Evolutionary conservation across 495 filamentous ascomycete genomes (phyloP).

Genomic region (Tuber melanosporum): DNA sequence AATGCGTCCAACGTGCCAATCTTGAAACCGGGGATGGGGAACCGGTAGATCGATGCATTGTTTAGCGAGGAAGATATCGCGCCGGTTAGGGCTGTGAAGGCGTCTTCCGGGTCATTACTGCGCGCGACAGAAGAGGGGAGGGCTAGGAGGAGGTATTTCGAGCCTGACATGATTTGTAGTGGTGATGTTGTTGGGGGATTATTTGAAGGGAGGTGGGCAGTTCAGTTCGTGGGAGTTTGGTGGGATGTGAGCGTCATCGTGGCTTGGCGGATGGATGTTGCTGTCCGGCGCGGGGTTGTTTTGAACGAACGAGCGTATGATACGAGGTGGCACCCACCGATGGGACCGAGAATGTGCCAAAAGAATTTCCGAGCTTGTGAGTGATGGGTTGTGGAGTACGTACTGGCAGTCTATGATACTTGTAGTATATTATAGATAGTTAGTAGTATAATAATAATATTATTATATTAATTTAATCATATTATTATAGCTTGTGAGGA

Average conservation of each 20-base stretch:
- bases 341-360: no score
- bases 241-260: background rate
- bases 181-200: background rate
- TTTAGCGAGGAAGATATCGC: slow-evolving; percentile 60
- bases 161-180: slow-evolving; percentile 52
- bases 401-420: no score
- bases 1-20: slow-evolving; percentile 92
- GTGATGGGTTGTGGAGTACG: no score
- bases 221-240: background rate
- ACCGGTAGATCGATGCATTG: slow-evolving; percentile 66
- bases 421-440: no score
- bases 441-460: no score
- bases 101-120: slow-evolving; percentile 71
- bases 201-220: slow-evolving; percentile 5
- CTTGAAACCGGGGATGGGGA: slow-evolving; percentile 87
- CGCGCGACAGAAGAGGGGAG: slow-evolving; percentile 67
- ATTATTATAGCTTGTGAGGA: no score
- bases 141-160: slow-evolving; percentile 66
- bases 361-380: no score
- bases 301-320: no score
- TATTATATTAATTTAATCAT: no score
- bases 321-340: no score
- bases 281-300: background rate
- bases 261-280: background rate
- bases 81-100: slow-evolving; percentile 51